Base-by-base conservation (phyloP, 1,284 basidiomycete genomes). In the Neolentinus lepideus region DNA sequence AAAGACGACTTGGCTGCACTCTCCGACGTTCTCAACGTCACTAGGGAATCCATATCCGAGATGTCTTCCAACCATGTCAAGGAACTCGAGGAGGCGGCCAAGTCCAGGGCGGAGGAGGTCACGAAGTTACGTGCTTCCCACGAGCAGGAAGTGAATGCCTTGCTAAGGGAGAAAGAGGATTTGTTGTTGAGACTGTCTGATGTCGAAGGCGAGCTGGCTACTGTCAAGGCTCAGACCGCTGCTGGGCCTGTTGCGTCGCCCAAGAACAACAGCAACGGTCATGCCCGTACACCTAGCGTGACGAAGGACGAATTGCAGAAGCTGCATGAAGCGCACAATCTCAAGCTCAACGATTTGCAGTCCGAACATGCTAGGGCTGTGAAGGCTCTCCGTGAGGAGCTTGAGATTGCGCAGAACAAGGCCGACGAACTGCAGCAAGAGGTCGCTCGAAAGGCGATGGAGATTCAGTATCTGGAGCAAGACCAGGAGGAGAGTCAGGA, bases 311-410 rank as follows among this genome's bases (percentile, higher is more conserved):
- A 91, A 57, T 70, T 92, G 48, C 81, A 84, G 66, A 80, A 76
- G 63, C 69, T 87, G 66, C 87, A 90, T 61, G 86, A 90, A 66
- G 90, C 88, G 4, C 90, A 90, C 67, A 92, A 89, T 64, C 74
- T 86, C 60, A 92, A 88, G 72, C 72, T 94, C 63, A 76, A 87
- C 59, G 90, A 93, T 67, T 65, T 93, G 57, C 76, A 89, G 64
- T 83, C 85, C 29, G 80, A 81, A 48, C 83, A 92, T 63, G 83
- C 85, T 52, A 84, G 83, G 62, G 72, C 74, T 33, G 70, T 85
- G 53, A 80, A 79, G 62, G 75, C 66, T 21, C 56, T 90, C 51
- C 78, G 74, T 61, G 78, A 80, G 33, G 80, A 91, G 63, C 76
- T 90, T 33, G 82, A 87, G 50, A 71, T 71, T n/a, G 74, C 80